Percentiles rank a stretch among this genome's conserved stretches.
These are phyloP conservation scores for Blastosporella zonata DNA, from an alignment of 1,284 basidiomycete genomes.

Conservation along the genomic window DNA sequence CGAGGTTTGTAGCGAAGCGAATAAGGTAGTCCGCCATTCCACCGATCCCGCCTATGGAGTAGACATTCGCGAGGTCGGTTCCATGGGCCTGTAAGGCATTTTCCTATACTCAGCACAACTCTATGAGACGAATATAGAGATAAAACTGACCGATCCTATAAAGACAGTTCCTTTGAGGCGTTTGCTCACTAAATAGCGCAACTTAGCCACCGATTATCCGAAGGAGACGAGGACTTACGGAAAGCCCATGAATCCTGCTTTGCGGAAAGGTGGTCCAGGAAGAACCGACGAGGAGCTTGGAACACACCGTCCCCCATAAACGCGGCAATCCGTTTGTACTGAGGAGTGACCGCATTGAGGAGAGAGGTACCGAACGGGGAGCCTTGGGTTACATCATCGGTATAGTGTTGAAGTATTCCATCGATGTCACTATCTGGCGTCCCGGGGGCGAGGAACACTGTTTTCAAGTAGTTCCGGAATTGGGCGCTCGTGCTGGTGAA, in stretches of 20 bases:
- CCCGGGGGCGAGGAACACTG: constrained; percentile 33
- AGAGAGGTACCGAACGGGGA: constrained; percentile 49
- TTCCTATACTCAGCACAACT: background rate
- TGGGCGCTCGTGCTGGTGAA: constrained; percentile 12
- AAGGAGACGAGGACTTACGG: constrained; percentile 25
- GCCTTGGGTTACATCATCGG: constrained; percentile 40
- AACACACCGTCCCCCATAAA: constrained; percentile 52
- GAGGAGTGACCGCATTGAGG: constrained; percentile 41
- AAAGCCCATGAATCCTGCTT: constrained; percentile 49
- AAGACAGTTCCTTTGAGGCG: constrained; percentile 38
- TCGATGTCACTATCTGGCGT: constrained; percentile 26
- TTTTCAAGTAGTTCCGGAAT: constrained; percentile 13
- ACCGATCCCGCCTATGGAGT: constrained; percentile 23
- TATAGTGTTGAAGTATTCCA: constrained; percentile 37
- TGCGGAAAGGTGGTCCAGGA: constrained; percentile 38
- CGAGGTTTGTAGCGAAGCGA: constrained; percentile 36
- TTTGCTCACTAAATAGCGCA: constrained; percentile 37
- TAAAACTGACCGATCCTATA: constrained; percentile 40
- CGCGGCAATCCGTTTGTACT: constrained; percentile 53
- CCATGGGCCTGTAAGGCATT: constrained; percentile 29
- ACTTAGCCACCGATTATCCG: background rate
- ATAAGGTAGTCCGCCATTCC: constrained; percentile 41
- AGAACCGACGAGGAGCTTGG: constrained; percentile 50
- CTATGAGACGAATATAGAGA: background rate
- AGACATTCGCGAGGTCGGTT: constrained; percentile 38